Percentiles rank a stretch among this genome's conserved stretches.
These are phyloP conservation scores for Hawksworthiomyces lignivorus DNA, from an alignment of 2,329 filamentous ascomycete species.

Conservation along the genomic window DNA sequence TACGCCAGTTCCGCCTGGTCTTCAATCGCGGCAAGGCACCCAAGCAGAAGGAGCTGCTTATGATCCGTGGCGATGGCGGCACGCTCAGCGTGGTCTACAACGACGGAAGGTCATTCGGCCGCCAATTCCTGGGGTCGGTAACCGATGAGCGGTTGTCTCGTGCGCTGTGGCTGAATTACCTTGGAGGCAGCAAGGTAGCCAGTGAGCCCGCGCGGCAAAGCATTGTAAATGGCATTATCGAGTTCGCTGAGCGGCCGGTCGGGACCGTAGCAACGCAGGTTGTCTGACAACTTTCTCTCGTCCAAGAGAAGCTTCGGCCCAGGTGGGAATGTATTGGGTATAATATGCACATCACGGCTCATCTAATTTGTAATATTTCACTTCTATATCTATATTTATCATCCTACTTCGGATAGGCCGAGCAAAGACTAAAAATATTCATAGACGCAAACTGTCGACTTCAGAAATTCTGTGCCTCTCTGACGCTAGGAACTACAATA, in stretches of 20 bases:
- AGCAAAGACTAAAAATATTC: too few species aligned
- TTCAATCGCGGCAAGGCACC: constrained; percentile 75
- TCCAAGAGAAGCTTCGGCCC: too few species aligned
- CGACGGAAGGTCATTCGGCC: constrained; percentile 35
- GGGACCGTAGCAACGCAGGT: constrained; percentile 82
- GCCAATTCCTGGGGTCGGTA: constrained; percentile 60
- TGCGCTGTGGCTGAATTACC: constrained; percentile 81
- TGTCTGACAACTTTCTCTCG: too few species aligned
- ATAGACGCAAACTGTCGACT: too few species aligned
- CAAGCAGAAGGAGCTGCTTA: constrained; percentile 69
- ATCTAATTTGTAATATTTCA: too few species aligned
- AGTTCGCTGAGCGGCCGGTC: constrained; percentile 78
- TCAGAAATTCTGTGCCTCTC: too few species aligned
- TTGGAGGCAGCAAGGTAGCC: constrained; percentile 79
- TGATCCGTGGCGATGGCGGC: constrained; percentile 61
- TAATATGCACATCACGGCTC: too few species aligned
- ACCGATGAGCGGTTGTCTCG: constrained; percentile 72
- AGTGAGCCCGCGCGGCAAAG: constrained; percentile 73
- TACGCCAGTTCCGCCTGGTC: constrained; percentile 72
- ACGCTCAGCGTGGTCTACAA: constrained; percentile 61
- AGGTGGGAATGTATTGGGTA: too few species aligned
- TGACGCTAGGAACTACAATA: too few species aligned
- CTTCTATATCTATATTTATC: too few species aligned
- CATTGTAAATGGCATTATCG: constrained; percentile 81
- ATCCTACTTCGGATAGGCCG: too few species aligned